These are phyloP conservation scores for Asparagopsis taxiformis DNA, from an alignment of 31 red algal species.

Conservation along the genomic window DNA sequence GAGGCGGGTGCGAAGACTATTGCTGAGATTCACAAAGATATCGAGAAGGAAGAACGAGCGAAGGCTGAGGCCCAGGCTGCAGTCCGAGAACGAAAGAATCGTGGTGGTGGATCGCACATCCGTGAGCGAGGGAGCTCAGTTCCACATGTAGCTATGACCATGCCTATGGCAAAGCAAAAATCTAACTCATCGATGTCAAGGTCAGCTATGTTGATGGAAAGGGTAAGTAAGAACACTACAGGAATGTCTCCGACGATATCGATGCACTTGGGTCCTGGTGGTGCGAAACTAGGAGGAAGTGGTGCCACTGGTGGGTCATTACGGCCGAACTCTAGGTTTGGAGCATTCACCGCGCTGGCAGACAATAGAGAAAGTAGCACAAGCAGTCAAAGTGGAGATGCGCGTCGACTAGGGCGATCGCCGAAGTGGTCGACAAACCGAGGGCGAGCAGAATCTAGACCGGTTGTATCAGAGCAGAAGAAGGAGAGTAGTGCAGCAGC, in stretches of 20 bases:
- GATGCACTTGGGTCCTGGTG: conserved; percentile 29
- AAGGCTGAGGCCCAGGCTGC: conserved; percentile 70
- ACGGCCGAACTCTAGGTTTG: conserved; percentile 15
- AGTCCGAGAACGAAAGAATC: conserved; percentile 31
- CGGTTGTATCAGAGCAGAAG: conserved; percentile 21
- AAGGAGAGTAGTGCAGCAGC: too few species aligned
- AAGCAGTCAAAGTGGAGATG: conserved; percentile 4
- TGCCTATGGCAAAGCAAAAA: conserved; percentile 25
- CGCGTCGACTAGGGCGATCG: neutral
- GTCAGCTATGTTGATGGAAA: conserved; percentile 34
- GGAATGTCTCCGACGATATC: too few species aligned
- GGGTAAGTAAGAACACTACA: too few species aligned
- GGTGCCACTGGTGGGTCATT: conserved; percentile 22
- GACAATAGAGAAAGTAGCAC: conserved; percentile 9
- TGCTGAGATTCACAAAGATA: conserved; percentile 90
- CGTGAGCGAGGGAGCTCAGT: conserved; percentile 32
- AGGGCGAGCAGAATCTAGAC: too few species aligned
- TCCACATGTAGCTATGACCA: conserved; percentile 33
- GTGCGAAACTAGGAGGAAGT: neutral
- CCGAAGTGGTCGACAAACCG: too few species aligned
- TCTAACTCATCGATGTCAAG: conserved; percentile 20
- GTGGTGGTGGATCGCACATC: conserved; percentile 55
- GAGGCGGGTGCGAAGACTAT: conserved; percentile 89
- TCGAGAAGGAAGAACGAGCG: conserved; percentile 70
- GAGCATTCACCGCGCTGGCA: conserved; percentile 4